A percentile compares a stretch with the other conserved stretches of the same genome.
phyloP scores from a whole-genome alignment of 805 yeast species.

The Torulaspora delbrueckii region DNA sequence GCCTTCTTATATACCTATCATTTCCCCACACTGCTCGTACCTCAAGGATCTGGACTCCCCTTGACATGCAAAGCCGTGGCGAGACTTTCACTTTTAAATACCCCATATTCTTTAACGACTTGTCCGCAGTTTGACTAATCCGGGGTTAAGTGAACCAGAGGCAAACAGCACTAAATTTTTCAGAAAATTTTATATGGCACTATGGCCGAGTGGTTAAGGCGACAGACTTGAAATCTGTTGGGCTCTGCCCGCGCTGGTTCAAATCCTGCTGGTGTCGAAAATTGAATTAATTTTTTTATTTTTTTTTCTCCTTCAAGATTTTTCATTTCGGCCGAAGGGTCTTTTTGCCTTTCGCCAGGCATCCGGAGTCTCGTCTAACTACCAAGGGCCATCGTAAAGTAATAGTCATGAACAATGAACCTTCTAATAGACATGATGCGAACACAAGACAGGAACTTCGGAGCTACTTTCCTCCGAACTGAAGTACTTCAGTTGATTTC shows the following conservation, averaged over 20 bases:
- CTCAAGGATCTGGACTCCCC: neutral
- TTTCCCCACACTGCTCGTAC: neutral
- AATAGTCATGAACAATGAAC: neutral
- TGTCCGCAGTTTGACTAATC: neutral
- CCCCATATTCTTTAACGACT: neutral
- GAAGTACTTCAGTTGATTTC: neutral
- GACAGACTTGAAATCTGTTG: slow-evolving; percentile 43
- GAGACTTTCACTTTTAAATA: neutral
- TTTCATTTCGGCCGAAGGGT: slow-evolving; percentile 13
- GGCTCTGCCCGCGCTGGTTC: slow-evolving; percentile 44
- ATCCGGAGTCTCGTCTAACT: neutral
- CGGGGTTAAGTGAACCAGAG: neutral
- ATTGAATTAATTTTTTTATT: slow-evolving; percentile 17
- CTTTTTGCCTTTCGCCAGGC: neutral
- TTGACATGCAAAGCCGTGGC: neutral
- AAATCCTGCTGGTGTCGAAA: slow-evolving; percentile 41
- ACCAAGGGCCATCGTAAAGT: too few relatives aligned
- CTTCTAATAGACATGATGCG: neutral
- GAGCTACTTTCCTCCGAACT: neutral
- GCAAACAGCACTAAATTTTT: too few relatives aligned
- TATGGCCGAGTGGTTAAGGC: slow-evolving; percentile 45
- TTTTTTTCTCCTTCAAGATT: neutral
- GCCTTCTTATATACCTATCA: neutral
- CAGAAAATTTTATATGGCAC: slow-evolving; percentile 25
- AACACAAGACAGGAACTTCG: neutral